These are phyloP conservation scores for Fremontodendron californicum DNA, from an alignment of 345 rosid genomes.

Conservation along the genomic window DNA sequence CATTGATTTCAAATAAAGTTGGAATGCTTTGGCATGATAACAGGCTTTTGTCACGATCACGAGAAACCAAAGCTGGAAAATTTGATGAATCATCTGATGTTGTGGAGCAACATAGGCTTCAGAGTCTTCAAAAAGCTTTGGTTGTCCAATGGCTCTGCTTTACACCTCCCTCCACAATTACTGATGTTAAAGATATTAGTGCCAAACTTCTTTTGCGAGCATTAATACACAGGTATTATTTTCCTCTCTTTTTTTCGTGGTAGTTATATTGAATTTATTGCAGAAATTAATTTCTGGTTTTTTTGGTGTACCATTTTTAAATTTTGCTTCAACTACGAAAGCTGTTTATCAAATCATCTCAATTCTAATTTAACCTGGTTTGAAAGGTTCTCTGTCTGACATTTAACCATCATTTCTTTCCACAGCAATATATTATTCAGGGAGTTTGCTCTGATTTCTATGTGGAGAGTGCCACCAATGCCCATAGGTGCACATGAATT, in stretches of 20 bases:
- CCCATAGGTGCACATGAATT: constrained; percentile 93
- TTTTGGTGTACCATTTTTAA: not conserved
- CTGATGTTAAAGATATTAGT: constrained; percentile 59
- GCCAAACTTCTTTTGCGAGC: constrained; percentile 74
- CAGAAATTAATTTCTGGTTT: not conserved
- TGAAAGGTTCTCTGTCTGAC: not conserved
- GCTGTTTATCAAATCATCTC: not conserved
- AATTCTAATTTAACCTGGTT: not conserved
- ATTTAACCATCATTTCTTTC: constrained; percentile 13
- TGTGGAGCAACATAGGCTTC: constrained; percentile 89
- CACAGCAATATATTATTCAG: constrained; percentile 84
- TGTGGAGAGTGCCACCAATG: constrained; percentile 98
- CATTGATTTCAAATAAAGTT: constrained; percentile 8
- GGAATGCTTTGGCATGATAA: constrained; percentile 13
- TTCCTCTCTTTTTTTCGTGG: too few species aligned
- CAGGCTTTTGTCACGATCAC: constrained; percentile 89
- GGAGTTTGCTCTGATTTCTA: constrained; percentile 90
- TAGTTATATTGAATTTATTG: not conserved
- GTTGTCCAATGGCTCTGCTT: constrained; percentile 97
- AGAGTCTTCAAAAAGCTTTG: constrained; percentile 91
- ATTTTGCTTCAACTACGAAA: constrained; percentile 3
- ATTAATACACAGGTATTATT: constrained; percentile 75
- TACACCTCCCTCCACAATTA: constrained; percentile 85
- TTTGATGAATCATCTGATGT: constrained; percentile 74
- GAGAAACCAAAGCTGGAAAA: constrained; percentile 72